Evolutionary conservation across 2,329 filamentous ascomycete species (phyloP), one percentile per base, ranked within the genome.

Genomic region (Colletotrichum truncatum): DNA sequence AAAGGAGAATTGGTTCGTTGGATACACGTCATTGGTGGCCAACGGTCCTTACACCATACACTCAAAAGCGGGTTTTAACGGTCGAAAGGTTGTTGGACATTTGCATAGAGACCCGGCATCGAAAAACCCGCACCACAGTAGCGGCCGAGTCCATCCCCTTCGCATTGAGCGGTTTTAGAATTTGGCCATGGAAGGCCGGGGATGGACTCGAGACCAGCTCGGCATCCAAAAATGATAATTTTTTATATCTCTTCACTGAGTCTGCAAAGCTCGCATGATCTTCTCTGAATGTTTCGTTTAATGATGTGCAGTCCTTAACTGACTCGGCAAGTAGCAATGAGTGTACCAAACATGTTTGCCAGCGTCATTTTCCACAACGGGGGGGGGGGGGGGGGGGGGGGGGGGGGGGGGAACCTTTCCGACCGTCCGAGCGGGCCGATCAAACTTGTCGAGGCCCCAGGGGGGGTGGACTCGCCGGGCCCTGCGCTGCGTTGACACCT

Each of bases 171-270:
- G 16, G 52, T 4, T 54, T 12, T 55, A 45, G 38, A 55, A 32
- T 34, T 32, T 30, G n/a, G 18, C 18, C 52, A 23, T 36, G 28
- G 28, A 51, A 9, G 10, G n/a, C 25, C 6, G 16, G 38, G 11
- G 12, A 43, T 23, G 30, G 54, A 26, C 41, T 48, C 7, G 41
- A 9, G 21, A 43, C 18, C 41, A 38, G 41, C 41, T 57, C 43
- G 41, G 54, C 54, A 57, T 38, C 23, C 54, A 57, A 18, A 57
- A 56, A 57, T 57, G 30, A 57, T 57, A 57, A 57, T 57, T 48
- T n/a, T 57, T 46, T 48, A 48, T 11, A 48, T 26, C 14, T 57
- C 10, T 38, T 28, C 41, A 48, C 26, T 21, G 9, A 38, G 7
- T 5, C 4, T 28, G 25, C 6, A 4, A 6, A 14, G 23, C n/a